Evolutionary conservation across 805 yeast species (phyloP), one percentile per base, ranked within the genome.

Genomic region (Scheffersomyces amazonensis): DNA sequence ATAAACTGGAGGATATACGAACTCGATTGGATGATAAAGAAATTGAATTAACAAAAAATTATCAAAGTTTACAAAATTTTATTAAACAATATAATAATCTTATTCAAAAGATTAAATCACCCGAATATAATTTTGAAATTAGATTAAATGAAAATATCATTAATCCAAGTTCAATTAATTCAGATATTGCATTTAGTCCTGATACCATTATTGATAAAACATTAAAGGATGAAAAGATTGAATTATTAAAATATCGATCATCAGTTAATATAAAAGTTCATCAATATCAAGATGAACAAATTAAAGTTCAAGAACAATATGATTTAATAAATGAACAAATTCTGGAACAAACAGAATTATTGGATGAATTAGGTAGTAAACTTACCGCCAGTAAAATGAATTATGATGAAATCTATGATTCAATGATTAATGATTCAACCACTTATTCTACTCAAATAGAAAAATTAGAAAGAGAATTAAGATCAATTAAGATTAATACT

Each of bases 381-480:
- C 64, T 84, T 24, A 63, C 78, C 0, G 71, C 75, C 16, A 60
- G 67, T 19, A 79, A 78, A 49, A 61, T 73, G 16, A 70, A 69
- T 21, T 77, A 75, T 42, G 86, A 81, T 33, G 78, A 76, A 36
- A 60, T 77, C 9, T 73, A 73, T 48, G 81, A 76, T 46, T 65
- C 73, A 31, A 71, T 75, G 78, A 62, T 70, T 31, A 64, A 76
- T 47, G 79, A 79, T 45, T 62, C 73, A 19, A 66, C 73, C 25
- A 61, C 76, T 28, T 75, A 78, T 40, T 73, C 76, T 37, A 74
- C 81, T n/a, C 84, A 83, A 53, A 73, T 80, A 36, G 90, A 83
- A 54, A 73, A 75, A 52, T 57, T 80, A 37, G 85, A 81, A 44
- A 68, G 76, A 25, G 84, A 80, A 40, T 57, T 83, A 34, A 73